Conservation (phyloP, 768 basidiomycete genomes). For the Xerocomus spinulosus region DNA sequence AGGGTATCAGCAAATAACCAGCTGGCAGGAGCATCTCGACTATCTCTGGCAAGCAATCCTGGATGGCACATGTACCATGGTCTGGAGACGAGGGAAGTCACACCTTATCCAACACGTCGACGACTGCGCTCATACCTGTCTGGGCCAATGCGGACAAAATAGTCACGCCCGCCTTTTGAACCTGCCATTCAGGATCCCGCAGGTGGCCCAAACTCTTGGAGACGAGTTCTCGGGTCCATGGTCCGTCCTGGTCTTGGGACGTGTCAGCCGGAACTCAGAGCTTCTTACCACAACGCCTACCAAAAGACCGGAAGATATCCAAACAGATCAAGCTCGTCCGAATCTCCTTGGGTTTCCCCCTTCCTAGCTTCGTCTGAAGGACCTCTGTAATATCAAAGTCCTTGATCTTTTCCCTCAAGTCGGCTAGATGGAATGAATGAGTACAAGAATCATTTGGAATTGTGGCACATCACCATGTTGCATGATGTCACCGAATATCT, state of each 20-base stretch:
- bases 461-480: background rate
- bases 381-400: slow-evolving; percentile 10
- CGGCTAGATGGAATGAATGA: slow-evolving; percentile 6
- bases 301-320: slow-evolving; percentile 2
- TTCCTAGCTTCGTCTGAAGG: slow-evolving; percentile 11
- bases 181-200: slow-evolving; percentile 4
- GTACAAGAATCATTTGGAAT: background rate
- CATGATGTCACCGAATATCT: slow-evolving; percentile 2
- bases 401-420: slow-evolving; percentile 9
- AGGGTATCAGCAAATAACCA: background rate
- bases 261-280: background rate
- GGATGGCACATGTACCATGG: slow-evolving; percentile 7
- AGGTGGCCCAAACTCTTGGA: background rate
- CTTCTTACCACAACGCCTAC: background rate
- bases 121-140: slow-evolving; percentile 14
- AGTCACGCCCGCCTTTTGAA: slow-evolving; percentile 18
- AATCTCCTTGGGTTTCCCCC: slow-evolving; percentile 9
- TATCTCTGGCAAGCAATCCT: background rate
- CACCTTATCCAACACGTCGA: no score
- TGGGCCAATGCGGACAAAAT: slow-evolving; percentile 19
- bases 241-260: background rate
- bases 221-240: background rate
- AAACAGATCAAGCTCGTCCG: slow-evolving; percentile 19
- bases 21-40: slow-evolving; percentile 15
- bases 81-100: slow-evolving; percentile 1